Conservation (phyloP, 305 asterid genomes). For the Fraxinus floribunda region DNA sequence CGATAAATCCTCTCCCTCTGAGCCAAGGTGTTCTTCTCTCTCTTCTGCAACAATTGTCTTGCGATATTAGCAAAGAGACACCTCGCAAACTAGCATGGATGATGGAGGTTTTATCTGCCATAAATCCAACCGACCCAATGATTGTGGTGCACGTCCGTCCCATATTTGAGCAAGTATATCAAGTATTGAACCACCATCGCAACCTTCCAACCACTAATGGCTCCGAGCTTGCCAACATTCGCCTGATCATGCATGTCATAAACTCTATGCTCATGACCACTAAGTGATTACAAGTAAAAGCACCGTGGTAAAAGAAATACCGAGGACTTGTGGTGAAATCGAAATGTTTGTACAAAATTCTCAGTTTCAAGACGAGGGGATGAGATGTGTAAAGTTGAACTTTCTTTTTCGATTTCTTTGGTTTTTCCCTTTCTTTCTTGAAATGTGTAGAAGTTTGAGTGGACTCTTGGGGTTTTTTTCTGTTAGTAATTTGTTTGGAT, state of each 20-base stretch:
- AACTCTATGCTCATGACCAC: slow-evolving; percentile 77
- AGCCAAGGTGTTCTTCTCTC: slow-evolving; percentile 62
- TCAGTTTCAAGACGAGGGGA: neutral
- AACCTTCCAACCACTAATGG: slow-evolving; percentile 13
- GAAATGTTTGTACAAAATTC: slow-evolving; percentile 26
- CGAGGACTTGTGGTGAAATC: neutral
- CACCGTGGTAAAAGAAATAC: neutral
- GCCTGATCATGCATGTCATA: slow-evolving; percentile 76
- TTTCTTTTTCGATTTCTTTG: neutral
- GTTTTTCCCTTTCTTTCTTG: neutral
- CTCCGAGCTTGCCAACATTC: slow-evolving; percentile 33
- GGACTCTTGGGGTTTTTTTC: neutral
- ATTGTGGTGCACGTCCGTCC: slow-evolving; percentile 79
- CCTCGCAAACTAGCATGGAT: slow-evolving; percentile 45
- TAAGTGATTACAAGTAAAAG: slow-evolving; percentile 40
- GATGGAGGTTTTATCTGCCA: slow-evolving; percentile 43
- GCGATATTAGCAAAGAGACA: slow-evolving; percentile 36
- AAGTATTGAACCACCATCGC: slow-evolving; percentile 32
- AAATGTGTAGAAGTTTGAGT: slow-evolving; percentile 21
- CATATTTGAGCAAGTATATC: slow-evolving; percentile 52
- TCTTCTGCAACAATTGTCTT: slow-evolving; percentile 48
- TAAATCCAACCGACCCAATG: slow-evolving; percentile 66
- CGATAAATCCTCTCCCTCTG: slow-evolving; percentile 39
- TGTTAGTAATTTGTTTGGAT: neutral
- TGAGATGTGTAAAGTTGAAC: slow-evolving; percentile 20